Evolutionary conservation across 2,329 filamentous ascomycete species (phyloP), one percentile per base, ranked within the genome.

Genomic region (Hypoxylon sp.): DNA sequence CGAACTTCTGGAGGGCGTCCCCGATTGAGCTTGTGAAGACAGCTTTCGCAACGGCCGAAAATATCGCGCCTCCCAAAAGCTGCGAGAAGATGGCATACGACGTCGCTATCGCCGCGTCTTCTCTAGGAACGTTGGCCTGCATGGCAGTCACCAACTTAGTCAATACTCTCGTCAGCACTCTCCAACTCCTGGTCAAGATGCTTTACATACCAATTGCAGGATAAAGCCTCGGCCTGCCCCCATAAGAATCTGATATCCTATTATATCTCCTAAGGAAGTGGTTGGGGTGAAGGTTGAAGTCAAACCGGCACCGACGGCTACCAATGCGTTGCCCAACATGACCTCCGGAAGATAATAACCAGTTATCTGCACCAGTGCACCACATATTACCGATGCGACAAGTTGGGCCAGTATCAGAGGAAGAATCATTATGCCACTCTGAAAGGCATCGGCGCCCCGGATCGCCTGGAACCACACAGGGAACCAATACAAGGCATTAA

Each of bases 1-100:
- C 83, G 42, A 81, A 77, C 37, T 78, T 79, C 0, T 80, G 79
- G 1, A 88, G 77, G 46, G 84, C 76, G 8, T 76, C 72, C 13
- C 81, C 67, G 10, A 88, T 76, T 1, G 78, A 82, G 59, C 86
- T 85, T 39, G 81, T 80, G 72, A 89, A 87, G 50, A 87, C 81
- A 59, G 85, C 84, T 73, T 88, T 84, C 1, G 84, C 84, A 24
- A 88, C 79, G 0, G 80, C 80, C 33, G 87, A 80, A 46, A 83
- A 81, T 48, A 88, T 76, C 1, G 86, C 82, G 2, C 84, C 84
- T 13, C 85, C 85, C 0, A 88, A 78, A 2, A 80, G 81, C 57
- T 87, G 84, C 75, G 84, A 85, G 74, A 87, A 86, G 68, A 85
- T 80, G 29, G 82, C 74, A 29, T 83, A 78, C 3, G 78, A 77